Conservation (phyloP, 129 eudicot genomes). For the Centrapalus pauciflorus region DNA sequence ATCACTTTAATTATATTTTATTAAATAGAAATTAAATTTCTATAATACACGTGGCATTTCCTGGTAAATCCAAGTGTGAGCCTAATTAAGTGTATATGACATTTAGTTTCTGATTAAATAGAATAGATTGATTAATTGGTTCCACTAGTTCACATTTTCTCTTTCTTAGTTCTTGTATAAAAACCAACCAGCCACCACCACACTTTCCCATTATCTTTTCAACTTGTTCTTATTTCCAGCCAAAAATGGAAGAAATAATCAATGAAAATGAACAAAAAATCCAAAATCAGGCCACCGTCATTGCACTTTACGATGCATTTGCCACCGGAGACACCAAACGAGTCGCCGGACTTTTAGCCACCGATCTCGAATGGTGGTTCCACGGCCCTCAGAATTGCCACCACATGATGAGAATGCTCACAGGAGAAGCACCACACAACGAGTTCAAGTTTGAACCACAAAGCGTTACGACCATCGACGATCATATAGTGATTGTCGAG, state of each 20-base stretch:
- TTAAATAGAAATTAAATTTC: too few species aligned
- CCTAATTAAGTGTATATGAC: too few species aligned
- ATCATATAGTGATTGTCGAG: constrained; percentile 39
- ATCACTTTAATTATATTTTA: too few species aligned
- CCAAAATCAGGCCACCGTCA: constrained; percentile 46
- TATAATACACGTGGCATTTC: too few species aligned
- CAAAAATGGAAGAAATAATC: constrained; percentile 17
- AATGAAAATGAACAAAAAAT: constrained; percentile 13
- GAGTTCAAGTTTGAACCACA: constrained; percentile 66
- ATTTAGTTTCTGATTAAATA: too few species aligned
- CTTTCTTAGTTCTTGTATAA: constrained; percentile 19
- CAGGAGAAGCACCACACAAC: constrained; percentile 47
- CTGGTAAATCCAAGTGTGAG: too few species aligned
- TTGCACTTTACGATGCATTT: constrained; percentile 53
- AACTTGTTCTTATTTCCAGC: not conserved
- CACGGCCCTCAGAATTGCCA: constrained; percentile 85
- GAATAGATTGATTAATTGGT: too few species aligned
- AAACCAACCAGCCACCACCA: not conserved
- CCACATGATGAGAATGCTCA: constrained; percentile 84
- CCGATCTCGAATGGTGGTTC: constrained; percentile 80
- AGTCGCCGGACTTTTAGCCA: constrained; percentile 34
- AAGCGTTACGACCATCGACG: constrained; percentile 48
- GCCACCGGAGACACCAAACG: constrained; percentile 38
- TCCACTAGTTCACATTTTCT: constrained; percentile 14
- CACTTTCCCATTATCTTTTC: constrained; percentile 7